Evolutionary conservation across 345 rosid species (phyloP).

Genomic region (Draba incana): DNA sequence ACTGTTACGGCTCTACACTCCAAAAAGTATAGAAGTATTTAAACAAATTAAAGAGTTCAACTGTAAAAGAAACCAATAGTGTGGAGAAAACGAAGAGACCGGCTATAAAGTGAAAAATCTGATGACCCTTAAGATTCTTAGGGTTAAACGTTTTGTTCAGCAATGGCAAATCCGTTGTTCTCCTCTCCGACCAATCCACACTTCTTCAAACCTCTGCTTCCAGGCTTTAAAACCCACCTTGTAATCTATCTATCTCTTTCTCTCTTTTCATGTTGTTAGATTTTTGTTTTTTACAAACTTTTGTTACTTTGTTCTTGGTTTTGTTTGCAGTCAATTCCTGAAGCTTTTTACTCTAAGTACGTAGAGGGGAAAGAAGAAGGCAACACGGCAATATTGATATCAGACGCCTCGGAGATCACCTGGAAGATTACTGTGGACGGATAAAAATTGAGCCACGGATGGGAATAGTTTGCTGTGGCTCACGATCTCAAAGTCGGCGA

Average conservation of each 20-base stretch:
- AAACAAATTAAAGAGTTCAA: too few species aligned
- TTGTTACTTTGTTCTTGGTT: neutral
- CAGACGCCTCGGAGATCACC: neutral
- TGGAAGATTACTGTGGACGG: neutral
- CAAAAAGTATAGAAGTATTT: too few species aligned
- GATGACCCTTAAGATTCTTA: neutral
- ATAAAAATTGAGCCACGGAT: neutral
- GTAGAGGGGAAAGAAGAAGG: neutral
- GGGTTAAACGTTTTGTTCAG: neutral
- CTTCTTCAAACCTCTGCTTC: conserved; percentile 2
- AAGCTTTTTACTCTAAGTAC: neutral
- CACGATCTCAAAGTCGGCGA: conserved; percentile 8
- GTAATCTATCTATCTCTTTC: neutral
- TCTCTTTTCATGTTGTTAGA: neutral
- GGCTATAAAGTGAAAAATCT: too few species aligned
- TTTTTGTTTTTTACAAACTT: neutral
- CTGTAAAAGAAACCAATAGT: too few species aligned
- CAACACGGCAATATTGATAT: conserved; percentile 5
- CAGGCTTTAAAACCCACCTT: neutral
- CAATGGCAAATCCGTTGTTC: neutral
- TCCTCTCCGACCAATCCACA: neutral
- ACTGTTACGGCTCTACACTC: too few species aligned
- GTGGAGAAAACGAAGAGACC: too few species aligned
- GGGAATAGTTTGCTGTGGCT: neutral
- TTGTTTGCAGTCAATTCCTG: conserved; percentile 14